Base-by-base conservation (phyloP, 2,329 filamentous ascomycete genomes). In the Botrytis elliptica region DNA sequence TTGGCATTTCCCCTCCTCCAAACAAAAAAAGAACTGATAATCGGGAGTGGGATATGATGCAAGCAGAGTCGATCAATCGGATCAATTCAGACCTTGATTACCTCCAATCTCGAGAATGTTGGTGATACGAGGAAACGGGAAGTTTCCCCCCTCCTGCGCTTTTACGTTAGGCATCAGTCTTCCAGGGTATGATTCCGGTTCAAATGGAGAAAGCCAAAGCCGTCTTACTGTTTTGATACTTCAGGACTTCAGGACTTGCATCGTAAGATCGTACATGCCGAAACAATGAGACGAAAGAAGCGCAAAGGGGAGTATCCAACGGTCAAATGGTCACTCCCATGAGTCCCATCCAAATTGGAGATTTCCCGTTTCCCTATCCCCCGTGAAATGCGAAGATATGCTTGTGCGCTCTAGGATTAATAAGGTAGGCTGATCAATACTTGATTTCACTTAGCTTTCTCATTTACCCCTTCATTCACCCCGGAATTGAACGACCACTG, bases 121-220 rank as follows among this genome's bases (percentile, higher is more conserved):
- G 18, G 65, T 68, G 65, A 42, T 57, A 68, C 65, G n/a, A 55
- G 55, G 46, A 42, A 16, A n/a, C 36, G 25, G 46, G 25, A 40
- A 29, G 65, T 42, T 33, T 67, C 12, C 22, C 22, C 25, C 62
- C 40, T 9, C 46, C 46, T 55, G n/a, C 33, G 9, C 22, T 55
- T 57, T 57, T 42, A 68, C 10, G 36, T 42, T 68, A 68, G 65
- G 65, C 65, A 68, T 8, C 65, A 68, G 65, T 40, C 20, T 55
- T 68, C 36, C 25, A 29, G 36, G 65, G 36, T 55, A 29, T 55
- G 7, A 33, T 29, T 57, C 33, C 36, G 33, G 25, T 55, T 68
- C 36, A 40, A 8, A 42, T 68, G 36, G 22, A 40, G 22, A 33
- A 55, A 38, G 33, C 64, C 22, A 67, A 40, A 52, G 33, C 46